These are phyloP conservation scores for Bipolaris sorokiniana DNA, from an alignment of 2,329 filamentous ascomycete species.

Conservation along the genomic window DNA sequence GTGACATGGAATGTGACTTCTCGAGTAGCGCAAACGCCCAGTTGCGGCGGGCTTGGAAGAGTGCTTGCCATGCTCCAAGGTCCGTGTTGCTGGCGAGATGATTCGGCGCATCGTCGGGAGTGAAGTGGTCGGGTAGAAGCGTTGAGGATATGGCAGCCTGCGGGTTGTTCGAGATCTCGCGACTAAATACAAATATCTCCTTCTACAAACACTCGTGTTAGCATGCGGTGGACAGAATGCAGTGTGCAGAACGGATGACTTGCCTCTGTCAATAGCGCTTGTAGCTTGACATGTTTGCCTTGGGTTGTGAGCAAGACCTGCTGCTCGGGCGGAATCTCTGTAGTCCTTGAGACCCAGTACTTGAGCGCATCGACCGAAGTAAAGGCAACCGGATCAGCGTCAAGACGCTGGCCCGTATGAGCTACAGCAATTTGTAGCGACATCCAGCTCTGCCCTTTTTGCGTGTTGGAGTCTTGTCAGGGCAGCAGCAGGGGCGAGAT, in stretches of 20 bases:
- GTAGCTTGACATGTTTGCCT: conserved; percentile 82
- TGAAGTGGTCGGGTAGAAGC: conserved; percentile 63
- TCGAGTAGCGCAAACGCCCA: conserved; percentile 78
- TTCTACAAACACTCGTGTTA: conserved; percentile 59
- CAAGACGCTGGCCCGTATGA: conserved; percentile 87
- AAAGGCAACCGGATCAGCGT: conserved; percentile 77
- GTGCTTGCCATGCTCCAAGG: conserved; percentile 83
- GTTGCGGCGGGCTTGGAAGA: conserved; percentile 79
- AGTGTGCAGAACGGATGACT: conserved; percentile 17
- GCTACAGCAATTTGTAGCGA: conserved; percentile 89
- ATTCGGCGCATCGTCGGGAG: conserved; percentile 73
- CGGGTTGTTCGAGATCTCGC: conserved; percentile 58
- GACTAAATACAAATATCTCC: conserved; percentile 92
- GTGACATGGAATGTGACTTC: conserved; percentile 70
- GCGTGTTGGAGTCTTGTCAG: conserved; percentile 27
- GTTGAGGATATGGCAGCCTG: conserved; percentile 59
- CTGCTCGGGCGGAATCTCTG: conserved; percentile 74
- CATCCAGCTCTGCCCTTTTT: conserved; percentile 63
- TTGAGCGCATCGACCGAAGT: conserved; percentile 83
- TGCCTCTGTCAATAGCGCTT: conserved; percentile 82
- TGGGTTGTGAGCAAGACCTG: conserved; percentile 87
- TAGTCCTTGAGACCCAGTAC: conserved; percentile 76
- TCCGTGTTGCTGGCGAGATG: conserved; percentile 79
- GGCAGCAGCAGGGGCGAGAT: conserved; percentile 23
- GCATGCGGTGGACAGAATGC: not conserved